Evolutionary conservation across 345 rosid species (phyloP).

Genomic region (Jatropha curcas): DNA sequence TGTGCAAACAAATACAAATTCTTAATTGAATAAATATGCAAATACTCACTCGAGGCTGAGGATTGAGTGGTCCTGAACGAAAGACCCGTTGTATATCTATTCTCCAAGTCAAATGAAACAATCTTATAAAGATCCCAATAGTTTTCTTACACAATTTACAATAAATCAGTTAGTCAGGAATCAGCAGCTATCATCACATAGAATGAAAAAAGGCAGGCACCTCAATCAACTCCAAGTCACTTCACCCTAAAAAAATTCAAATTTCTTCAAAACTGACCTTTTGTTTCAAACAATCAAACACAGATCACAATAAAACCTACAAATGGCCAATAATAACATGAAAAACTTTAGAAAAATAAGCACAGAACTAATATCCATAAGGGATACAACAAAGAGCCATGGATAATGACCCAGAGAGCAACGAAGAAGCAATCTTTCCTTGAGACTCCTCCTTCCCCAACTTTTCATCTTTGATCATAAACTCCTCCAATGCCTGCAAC

Average conservation of each 20-base stretch:
- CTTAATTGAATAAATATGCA: slow-evolving; percentile 1
- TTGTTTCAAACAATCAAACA: background rate
- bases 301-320: background rate
- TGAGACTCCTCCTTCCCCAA: slow-evolving; percentile 43
- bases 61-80: slow-evolving; percentile 76
- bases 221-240: background rate
- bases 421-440: slow-evolving; percentile 54
- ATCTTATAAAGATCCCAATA: background rate
- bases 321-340: background rate
- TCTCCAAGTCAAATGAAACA: slow-evolving; percentile 45
- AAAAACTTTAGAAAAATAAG: background rate
- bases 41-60: slow-evolving; percentile 85
- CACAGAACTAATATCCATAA: background rate
- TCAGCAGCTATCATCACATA: no score
- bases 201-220: background rate
- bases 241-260: background rate
- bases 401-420: slow-evolving; percentile 86
- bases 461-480: slow-evolving; percentile 64
- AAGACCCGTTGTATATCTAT: slow-evolving; percentile 82
- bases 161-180: background rate
- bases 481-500: slow-evolving; percentile 66
- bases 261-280: background rate
- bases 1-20: slow-evolving; percentile 9
- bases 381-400: slow-evolving; percentile 99
- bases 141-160: background rate